Percentiles rank a stretch among this genome's conserved stretches.
phyloP scores from a whole-genome alignment of 768 basidiomycete genomes.

The Fibroporia radiculosa region DNA sequence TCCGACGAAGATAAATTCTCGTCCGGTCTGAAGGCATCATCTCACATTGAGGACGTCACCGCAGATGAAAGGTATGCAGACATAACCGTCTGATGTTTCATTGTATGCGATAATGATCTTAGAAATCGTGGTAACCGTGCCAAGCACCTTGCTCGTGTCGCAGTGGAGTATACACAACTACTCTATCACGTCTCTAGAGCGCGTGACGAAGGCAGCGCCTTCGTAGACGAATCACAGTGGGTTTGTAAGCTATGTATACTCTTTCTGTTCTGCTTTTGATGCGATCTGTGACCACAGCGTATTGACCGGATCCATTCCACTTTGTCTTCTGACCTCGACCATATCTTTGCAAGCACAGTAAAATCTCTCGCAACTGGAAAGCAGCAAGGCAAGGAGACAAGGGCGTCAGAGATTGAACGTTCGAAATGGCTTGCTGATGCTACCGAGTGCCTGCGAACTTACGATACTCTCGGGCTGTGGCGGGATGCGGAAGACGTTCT shows the following conservation, averaged over 20 bases:
- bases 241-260: conserved; percentile 41
- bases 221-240: conserved; percentile 80
- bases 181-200: conserved; percentile 87
- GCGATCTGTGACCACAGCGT: conserved; percentile 38
- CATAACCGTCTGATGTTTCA: conserved; percentile 9
- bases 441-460: conserved; percentile 72
- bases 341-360: conserved; percentile 64
- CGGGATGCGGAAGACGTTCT: conserved; percentile 85
- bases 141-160: conserved; percentile 78
- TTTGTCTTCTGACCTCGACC: conserved; percentile 79
- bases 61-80: conserved; percentile 34
- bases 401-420: conserved; percentile 55
- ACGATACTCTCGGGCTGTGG: conserved; percentile 77
- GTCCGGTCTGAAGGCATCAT: conserved; percentile 28
- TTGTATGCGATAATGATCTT: not conserved
- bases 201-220: conserved; percentile 63
- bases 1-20: conserved; percentile 32
- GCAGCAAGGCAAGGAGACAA: conserved; percentile 29
- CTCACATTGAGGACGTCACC: conserved; percentile 28
- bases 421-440: conserved; percentile 57
- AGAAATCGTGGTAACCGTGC: conserved; percentile 59
- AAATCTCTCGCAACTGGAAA: conserved; percentile 40
- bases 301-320: conserved; percentile 81
- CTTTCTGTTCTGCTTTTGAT: conserved; percentile 12
- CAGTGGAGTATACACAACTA: conserved; percentile 87